Percentiles rank a stretch among this genome's conserved stretches.
These are phyloP conservation scores for Candida gigantensis DNA, from an alignment of 1,139 yeast species.

Conservation along the genomic window DNA sequence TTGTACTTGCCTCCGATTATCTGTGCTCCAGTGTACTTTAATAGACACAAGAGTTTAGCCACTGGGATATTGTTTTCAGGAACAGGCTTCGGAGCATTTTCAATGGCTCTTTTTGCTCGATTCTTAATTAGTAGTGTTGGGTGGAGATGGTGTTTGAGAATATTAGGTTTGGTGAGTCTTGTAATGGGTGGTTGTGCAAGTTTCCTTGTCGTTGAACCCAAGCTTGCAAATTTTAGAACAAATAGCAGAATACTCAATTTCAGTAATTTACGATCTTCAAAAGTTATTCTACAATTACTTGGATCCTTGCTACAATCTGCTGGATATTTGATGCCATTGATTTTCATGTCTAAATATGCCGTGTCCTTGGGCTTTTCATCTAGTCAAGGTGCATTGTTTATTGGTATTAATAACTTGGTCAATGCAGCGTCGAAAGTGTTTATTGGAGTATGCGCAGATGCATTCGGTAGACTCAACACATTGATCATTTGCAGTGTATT, in stretches of 20 bases:
- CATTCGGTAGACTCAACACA: constrained; percentile 39
- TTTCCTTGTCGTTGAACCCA: constrained; percentile 21
- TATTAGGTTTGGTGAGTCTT: constrained; percentile 30
- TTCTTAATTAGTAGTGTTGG: constrained; percentile 30
- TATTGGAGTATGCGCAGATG: constrained; percentile 38
- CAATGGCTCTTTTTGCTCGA: constrained; percentile 35
- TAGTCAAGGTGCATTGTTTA: constrained; percentile 41
- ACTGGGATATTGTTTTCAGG: constrained; percentile 45
- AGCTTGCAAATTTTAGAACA: constrained; percentile 19
- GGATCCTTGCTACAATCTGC: constrained; percentile 41
- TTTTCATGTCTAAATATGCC: constrained; percentile 44
- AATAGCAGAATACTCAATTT: constrained; percentile 19
- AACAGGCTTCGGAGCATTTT: constrained; percentile 44
- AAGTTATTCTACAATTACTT: constrained; percentile 27
- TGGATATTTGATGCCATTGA: constrained; percentile 42
- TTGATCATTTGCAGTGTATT: constrained; percentile 33
- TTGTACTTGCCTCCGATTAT: constrained; percentile 42
- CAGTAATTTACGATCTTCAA: constrained; percentile 19
- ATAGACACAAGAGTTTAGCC: constrained; percentile 39
- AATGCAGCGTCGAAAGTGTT: constrained; percentile 41
- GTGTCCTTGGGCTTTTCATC: constrained; percentile 34
- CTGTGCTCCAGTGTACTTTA: constrained; percentile 41
- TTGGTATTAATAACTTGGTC: constrained; percentile 42
- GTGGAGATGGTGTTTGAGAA: constrained; percentile 42
- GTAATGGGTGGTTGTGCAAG: constrained; percentile 19